phyloP scores from a whole-genome alignment of 1,139 yeast genomes.

The Suhomyces bokatorum region DNA sequence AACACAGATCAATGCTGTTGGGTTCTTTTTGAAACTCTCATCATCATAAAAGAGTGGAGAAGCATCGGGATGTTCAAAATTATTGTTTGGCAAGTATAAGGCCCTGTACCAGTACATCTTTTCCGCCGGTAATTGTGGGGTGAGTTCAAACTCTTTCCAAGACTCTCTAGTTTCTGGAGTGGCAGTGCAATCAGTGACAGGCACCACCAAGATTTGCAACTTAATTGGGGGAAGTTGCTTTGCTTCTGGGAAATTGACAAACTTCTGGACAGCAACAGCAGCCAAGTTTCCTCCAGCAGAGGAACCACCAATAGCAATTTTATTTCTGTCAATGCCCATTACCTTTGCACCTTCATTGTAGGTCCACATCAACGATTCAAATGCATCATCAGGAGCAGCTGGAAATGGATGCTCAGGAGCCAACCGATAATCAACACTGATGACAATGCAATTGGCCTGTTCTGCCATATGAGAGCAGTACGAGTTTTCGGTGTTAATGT shows the following conservation, averaged over 20 bases:
- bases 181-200: slow-evolving; percentile 52
- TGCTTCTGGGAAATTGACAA: slow-evolving; percentile 26
- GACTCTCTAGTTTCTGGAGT: slow-evolving; percentile 37
- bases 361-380: slow-evolving; percentile 30
- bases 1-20: slow-evolving; percentile 46
- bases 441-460: slow-evolving; percentile 35
- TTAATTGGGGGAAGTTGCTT: slow-evolving; percentile 35
- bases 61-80: slow-evolving; percentile 38
- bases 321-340: slow-evolving; percentile 32
- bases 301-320: slow-evolving; percentile 47
- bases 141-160: slow-evolving; percentile 43
- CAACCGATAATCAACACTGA: slow-evolving; percentile 38
- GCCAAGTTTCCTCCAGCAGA: slow-evolving; percentile 53
- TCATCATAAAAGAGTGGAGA: slow-evolving; percentile 46
- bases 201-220: slow-evolving; percentile 47
- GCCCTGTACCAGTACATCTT: slow-evolving; percentile 52
- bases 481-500: slow-evolving; percentile 45
- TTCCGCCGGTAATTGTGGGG: slow-evolving; percentile 49
- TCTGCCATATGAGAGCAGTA: slow-evolving; percentile 46
- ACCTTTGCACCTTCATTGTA: slow-evolving; percentile 17
- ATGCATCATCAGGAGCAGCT: slow-evolving; percentile 49
- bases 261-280: slow-evolving; percentile 44
- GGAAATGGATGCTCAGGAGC: slow-evolving; percentile 53
- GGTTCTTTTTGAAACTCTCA: slow-evolving; percentile 39
- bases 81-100: slow-evolving; percentile 42